These are phyloP conservation scores for Amaranthus hypochondriacus DNA, from an alignment of 148 eudicot genomes.

Conservation along the genomic window DNA sequence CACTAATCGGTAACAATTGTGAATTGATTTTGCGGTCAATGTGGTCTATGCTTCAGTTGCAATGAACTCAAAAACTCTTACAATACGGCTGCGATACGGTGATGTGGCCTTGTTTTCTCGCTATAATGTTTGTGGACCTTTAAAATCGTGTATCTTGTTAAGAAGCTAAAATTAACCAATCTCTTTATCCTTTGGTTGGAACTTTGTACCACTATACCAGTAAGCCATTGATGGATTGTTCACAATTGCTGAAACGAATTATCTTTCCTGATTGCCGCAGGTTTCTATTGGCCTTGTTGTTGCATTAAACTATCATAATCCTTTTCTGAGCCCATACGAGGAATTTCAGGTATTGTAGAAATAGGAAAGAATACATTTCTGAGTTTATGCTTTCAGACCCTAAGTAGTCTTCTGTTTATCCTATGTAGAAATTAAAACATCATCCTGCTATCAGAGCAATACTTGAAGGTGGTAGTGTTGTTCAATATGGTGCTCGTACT, in stretches of 20 bases:
- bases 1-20: too few species aligned
- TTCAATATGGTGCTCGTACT: slow-evolving; percentile 95
- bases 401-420: slow-evolving; percentile 5
- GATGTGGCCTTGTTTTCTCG: too few species aligned
- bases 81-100: too few species aligned
- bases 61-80: too few species aligned
- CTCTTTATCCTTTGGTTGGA: not conserved
- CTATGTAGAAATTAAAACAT: slow-evolving; percentile 68
- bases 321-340: slow-evolving; percentile 83
- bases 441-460: slow-evolving; percentile 78
- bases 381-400: not conserved
- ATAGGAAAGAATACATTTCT: not conserved
- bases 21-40: too few species aligned
- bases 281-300: slow-evolving; percentile 90
- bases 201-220: not conserved
- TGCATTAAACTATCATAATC: slow-evolving; percentile 81
- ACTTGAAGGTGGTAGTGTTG: slow-evolving; percentile 87
- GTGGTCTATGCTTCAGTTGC: too few species aligned
- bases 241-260: not conserved
- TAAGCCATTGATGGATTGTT: not conserved
- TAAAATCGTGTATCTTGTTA: not conserved
- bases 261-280: slow-evolving; percentile 33
- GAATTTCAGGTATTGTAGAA: slow-evolving; percentile 70
- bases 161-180: not conserved
- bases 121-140: not conserved